These are phyloP conservation scores for Aspergillus nidulans DNA, from an alignment of 495 filamentous ascomycete genomes.

Conservation along the genomic window DNA sequence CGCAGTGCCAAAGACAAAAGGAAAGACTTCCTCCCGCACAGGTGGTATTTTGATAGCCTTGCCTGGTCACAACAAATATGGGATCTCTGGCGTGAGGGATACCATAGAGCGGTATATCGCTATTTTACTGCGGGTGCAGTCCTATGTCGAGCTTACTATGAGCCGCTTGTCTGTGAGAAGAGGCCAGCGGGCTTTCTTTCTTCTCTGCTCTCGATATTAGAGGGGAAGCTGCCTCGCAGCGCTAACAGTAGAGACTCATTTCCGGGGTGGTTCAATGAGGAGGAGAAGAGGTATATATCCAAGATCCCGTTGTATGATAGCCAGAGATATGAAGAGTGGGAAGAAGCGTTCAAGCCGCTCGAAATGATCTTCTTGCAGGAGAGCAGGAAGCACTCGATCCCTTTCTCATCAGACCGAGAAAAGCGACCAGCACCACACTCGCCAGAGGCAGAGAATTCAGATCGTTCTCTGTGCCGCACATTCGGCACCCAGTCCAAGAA, in stretches of 20 bases:
- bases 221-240: background rate
- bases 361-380: conserved; percentile 1
- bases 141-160: background rate
- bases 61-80: background rate
- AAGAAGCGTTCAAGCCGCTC: background rate
- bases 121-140: conserved; percentile 4
- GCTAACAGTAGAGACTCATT: background rate
- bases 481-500: background rate
- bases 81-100: background rate
- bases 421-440: too few relatives aligned
- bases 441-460: too few relatives aligned
- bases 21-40: background rate
- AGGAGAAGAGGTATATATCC: background rate
- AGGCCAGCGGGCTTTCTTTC: background rate
- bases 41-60: background rate
- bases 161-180: background rate
- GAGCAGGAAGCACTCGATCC: background rate
- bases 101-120: conserved; percentile 4
- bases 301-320: background rate
- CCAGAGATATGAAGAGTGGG: background rate
- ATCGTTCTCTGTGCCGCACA: background rate
- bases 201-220: background rate
- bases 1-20: background rate
- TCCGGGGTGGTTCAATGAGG: background rate
- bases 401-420: background rate